These are phyloP conservation scores for Diversispora eburnea DNA, from an alignment of 192 early-diverging fungal species.

Conservation along the genomic window DNA sequence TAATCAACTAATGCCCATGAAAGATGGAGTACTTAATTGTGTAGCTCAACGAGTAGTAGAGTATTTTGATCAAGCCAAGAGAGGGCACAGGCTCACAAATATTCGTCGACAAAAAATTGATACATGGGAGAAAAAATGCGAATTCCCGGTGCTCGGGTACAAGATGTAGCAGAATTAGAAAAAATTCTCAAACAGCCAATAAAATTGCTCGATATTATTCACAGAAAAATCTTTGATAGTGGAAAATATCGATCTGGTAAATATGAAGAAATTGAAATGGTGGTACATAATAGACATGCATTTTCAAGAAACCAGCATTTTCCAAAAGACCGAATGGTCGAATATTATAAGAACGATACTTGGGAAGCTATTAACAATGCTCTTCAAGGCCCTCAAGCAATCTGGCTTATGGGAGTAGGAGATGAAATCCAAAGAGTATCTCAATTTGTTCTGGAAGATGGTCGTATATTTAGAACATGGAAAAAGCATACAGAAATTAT, in stretches of 20 bases:
- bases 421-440: slow-evolving; percentile 16
- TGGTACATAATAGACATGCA: slow-evolving; percentile 5
- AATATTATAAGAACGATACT: neutral
- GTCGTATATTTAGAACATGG: slow-evolving; percentile 24
- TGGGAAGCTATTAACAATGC: slow-evolving; percentile 19
- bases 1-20: slow-evolving; percentile 23
- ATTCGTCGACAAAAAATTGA: slow-evolving; percentile 20
- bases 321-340: slow-evolving; percentile 19
- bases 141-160: slow-evolving; percentile 3
- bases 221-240: slow-evolving; percentile 19
- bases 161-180: slow-evolving; percentile 27
- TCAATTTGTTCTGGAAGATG: slow-evolving; percentile 24
- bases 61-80: slow-evolving; percentile 20
- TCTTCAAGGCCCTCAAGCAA: slow-evolving; percentile 24
- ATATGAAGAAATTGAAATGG: slow-evolving; percentile 5
- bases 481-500: too few relatives aligned
- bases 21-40: slow-evolving; percentile 25
- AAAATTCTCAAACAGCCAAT: slow-evolving; percentile 19
- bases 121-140: slow-evolving; percentile 3
- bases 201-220: slow-evolving; percentile 16
- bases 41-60: slow-evolving; percentile 9
- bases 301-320: slow-evolving; percentile 18
- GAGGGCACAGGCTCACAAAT: slow-evolving; percentile 8
- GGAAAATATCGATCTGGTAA: slow-evolving; percentile 18
- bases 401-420: slow-evolving; percentile 23